Percentiles rank a stretch among this genome's conserved stretches.
These are phyloP conservation scores for Hymenoscyphus linearis DNA, from an alignment of 2,329 filamentous ascomycete genomes.

Conservation along the genomic window DNA sequence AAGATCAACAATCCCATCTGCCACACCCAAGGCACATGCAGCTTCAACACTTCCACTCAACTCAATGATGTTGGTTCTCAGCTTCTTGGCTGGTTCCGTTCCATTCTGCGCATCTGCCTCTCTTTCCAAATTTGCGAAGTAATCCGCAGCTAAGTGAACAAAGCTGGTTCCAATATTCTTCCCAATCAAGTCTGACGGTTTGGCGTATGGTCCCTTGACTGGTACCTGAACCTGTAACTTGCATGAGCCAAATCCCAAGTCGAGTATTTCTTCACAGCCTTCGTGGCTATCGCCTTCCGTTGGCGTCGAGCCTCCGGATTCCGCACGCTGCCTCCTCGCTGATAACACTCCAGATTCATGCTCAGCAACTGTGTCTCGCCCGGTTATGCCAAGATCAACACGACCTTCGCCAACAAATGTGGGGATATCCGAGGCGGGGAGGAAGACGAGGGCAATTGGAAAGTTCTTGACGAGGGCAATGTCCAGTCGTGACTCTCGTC, in stretches of 20 bases:
- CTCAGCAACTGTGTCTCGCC: constrained; percentile 86
- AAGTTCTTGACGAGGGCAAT: constrained; percentile 98
- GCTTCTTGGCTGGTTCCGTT: constrained; percentile 41
- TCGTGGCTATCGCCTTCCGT: constrained; percentile 38
- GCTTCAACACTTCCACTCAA: constrained; percentile 96
- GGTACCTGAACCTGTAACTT: constrained; percentile 97
- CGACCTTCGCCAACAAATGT: constrained; percentile 94
- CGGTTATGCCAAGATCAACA: constrained; percentile 92
- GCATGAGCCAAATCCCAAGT: constrained; percentile 85
- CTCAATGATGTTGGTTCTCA: constrained; percentile 86
- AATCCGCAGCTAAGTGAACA: constrained; percentile 73
- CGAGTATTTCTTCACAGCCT: constrained; percentile 74
- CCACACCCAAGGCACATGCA: constrained; percentile 89
- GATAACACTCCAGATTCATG: constrained; percentile 64
- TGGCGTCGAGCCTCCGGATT: constrained; percentile 41
- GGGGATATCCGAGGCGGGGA: constrained; percentile 94
- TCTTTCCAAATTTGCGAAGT: constrained; percentile 75
- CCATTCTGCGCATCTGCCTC: constrained; percentile 35
- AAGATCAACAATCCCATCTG: constrained; percentile 94
- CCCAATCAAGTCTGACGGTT: constrained; percentile 74
- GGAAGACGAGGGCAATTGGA: constrained; percentile 90
- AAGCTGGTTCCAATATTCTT: constrained; percentile 97
- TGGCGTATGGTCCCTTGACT: constrained; percentile 67
- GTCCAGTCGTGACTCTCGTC: constrained; percentile 88
- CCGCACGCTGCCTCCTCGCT: constrained; percentile 43